Evolutionary conservation across 805 yeast species (phyloP).

Genomic region (Ogataea ramenticola): DNA sequence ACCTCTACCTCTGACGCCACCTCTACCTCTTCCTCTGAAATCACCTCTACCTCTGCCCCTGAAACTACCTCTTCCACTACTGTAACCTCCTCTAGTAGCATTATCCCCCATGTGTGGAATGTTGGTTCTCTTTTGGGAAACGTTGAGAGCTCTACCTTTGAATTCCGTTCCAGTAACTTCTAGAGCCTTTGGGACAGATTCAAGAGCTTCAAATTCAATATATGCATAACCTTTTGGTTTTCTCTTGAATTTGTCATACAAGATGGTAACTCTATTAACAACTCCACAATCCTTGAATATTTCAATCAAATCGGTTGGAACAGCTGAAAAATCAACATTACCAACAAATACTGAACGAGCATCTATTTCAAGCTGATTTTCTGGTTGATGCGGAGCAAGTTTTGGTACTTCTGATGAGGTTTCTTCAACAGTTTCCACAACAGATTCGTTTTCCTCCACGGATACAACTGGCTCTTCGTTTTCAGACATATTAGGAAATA

Average conservation of each 20-base stretch:
- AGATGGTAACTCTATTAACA: constrained; percentile 73
- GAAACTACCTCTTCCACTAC: constrained; percentile 12
- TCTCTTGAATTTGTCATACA: constrained; percentile 63
- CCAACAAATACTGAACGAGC: constrained; percentile 75
- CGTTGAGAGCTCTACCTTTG: constrained; percentile 61
- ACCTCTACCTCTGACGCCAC: background rate
- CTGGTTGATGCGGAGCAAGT: constrained; percentile 26
- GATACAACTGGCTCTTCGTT: too few species aligned
- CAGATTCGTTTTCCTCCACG: too few species aligned
- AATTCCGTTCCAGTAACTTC: constrained; percentile 56
- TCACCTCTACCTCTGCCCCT: constrained; percentile 14
- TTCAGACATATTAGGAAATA: too few species aligned
- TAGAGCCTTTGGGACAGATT: constrained; percentile 57
- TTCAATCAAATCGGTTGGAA: constrained; percentile 71
- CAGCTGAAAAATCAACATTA: constrained; percentile 70
- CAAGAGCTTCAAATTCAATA: constrained; percentile 64
- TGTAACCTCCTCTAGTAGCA: constrained; percentile 24
- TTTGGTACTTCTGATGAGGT: background rate
- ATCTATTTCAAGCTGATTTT: constrained; percentile 50
- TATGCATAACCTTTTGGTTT: constrained; percentile 84
- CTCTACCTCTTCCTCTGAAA: constrained; percentile 4
- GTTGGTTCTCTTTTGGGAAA: constrained; percentile 71
- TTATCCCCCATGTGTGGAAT: constrained; percentile 44
- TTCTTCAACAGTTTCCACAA: too few species aligned
- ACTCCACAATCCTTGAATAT: constrained; percentile 64